Percentiles rank a stretch among this genome's conserved stretches.
Evolutionary conservation across 257 asterid species (phyloP).

Genomic region (Solanum corneliomulleri): DNA sequence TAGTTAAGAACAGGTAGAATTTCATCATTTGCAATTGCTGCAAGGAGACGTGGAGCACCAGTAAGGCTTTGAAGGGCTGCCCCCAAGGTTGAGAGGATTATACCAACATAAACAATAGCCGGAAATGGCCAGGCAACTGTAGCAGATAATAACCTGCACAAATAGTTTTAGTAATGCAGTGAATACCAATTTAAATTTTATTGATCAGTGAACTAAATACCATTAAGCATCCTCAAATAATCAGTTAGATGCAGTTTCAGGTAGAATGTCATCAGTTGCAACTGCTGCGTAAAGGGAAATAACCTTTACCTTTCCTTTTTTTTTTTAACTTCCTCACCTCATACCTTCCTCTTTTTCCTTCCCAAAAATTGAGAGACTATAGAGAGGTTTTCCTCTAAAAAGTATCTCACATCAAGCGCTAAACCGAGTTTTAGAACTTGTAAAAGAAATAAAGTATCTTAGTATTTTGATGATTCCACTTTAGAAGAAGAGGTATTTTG

Average conservation of each 20-base stretch:
- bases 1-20: slow-evolving; percentile 91
- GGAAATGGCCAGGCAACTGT: slow-evolving; percentile 99
- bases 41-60: slow-evolving; percentile 98
- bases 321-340: neutral
- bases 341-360: neutral
- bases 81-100: slow-evolving; percentile 94
- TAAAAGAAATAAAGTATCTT: neutral
- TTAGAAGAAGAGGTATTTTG: neutral
- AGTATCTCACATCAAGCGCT: neutral
- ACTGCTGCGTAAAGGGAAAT: neutral
- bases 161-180: slow-evolving; percentile 6
- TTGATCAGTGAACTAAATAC: neutral
- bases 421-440: neutral
- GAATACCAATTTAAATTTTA: neutral
- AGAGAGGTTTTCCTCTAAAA: neutral
- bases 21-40: slow-evolving; percentile 98
- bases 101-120: slow-evolving; percentile 73
- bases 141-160: slow-evolving; percentile 92
- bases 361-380: neutral
- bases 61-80: slow-evolving; percentile 98
- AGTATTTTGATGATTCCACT: neutral
- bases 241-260: neutral
- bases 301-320: neutral
- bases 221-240: neutral
- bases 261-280: neutral